Conservation (phyloP, 1,139 yeast species). For the Geotrichum restrictum region DNA sequence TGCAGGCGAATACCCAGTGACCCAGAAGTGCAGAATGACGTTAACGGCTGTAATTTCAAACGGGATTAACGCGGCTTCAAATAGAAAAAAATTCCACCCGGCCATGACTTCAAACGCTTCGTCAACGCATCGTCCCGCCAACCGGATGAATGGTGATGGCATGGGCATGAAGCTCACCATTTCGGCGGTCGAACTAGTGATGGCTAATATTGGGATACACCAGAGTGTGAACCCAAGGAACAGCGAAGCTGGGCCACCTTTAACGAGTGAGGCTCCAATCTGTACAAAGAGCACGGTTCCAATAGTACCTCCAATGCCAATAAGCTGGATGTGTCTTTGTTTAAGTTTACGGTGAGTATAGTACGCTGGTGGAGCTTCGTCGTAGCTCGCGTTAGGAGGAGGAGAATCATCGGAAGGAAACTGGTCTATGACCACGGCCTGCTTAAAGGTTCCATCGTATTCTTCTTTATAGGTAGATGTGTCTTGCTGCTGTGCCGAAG, state of each 20-base stretch:
- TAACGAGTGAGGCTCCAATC: constrained; percentile 61
- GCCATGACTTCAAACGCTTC: constrained; percentile 75
- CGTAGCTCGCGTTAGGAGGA: constrained; percentile 2
- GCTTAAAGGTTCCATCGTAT: background rate
- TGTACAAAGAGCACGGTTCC: constrained; percentile 79
- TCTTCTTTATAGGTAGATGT: background rate
- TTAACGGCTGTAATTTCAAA: constrained; percentile 79
- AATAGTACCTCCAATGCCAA: constrained; percentile 80
- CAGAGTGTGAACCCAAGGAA: constrained; percentile 60
- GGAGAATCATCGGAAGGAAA: background rate
- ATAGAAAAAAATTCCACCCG: constrained; percentile 75
- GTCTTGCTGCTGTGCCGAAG: background rate
- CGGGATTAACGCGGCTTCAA: constrained; percentile 73
- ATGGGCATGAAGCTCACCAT: constrained; percentile 79
- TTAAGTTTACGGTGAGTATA: constrained; percentile 31
- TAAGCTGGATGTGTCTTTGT: constrained; percentile 55
- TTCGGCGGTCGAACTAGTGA: constrained; percentile 73
- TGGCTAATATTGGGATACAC: constrained; percentile 59
- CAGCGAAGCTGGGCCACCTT: constrained; percentile 76
- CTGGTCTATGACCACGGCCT: background rate
- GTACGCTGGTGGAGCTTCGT: constrained; percentile 10
- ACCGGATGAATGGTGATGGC: constrained; percentile 57
- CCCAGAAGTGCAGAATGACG: constrained; percentile 74
- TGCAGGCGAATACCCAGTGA: constrained; percentile 47
- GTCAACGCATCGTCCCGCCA: constrained; percentile 56